phyloP scores from a whole-genome alignment of 2,329 filamentous ascomycete species.

The Claviceps citrina region DNA sequence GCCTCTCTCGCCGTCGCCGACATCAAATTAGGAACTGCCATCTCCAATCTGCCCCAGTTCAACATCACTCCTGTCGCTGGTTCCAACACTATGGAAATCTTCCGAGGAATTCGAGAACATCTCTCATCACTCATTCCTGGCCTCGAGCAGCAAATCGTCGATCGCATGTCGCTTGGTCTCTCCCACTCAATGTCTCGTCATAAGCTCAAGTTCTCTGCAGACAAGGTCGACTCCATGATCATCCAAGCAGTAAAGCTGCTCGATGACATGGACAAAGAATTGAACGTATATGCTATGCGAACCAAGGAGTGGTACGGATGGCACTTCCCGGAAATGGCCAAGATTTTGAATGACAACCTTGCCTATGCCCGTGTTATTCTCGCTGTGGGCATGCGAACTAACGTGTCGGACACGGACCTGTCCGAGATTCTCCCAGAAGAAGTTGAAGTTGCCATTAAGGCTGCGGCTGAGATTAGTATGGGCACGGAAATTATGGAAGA shows the following conservation, averaged over 20 bases:
- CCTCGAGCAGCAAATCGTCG: slow-evolving; percentile 68
- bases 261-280: slow-evolving; percentile 94
- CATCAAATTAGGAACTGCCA: slow-evolving; percentile 78
- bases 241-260: slow-evolving; percentile 89
- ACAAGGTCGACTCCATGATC: slow-evolving; percentile 99
- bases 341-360: slow-evolving; percentile 93
- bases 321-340: slow-evolving; percentile 97
- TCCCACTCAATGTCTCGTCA: slow-evolving; percentile 93
- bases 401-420: slow-evolving; percentile 61
- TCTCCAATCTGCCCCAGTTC: slow-evolving; percentile 79
- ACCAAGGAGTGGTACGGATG: slow-evolving; percentile 99
- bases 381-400: slow-evolving; percentile 75
- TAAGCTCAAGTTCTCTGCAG: slow-evolving; percentile 95
- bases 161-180: slow-evolving; percentile 89
- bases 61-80: slow-evolving; percentile 68
- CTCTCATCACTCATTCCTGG: slow-evolving; percentile 82
- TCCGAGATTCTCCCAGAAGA: slow-evolving; percentile 89
- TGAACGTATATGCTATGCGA: slow-evolving; percentile 97
- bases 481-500: slow-evolving; percentile 90
- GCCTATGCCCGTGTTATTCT: slow-evolving; percentile 83
- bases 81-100: slow-evolving; percentile 54
- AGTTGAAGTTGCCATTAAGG: slow-evolving; percentile 81
- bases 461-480: slow-evolving; percentile 93
- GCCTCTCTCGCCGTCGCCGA: slow-evolving; percentile 87
- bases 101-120: slow-evolving; percentile 85